Base-by-base conservation (phyloP, 805 yeast genomes). In the Ogataea kodamae region DNA sequence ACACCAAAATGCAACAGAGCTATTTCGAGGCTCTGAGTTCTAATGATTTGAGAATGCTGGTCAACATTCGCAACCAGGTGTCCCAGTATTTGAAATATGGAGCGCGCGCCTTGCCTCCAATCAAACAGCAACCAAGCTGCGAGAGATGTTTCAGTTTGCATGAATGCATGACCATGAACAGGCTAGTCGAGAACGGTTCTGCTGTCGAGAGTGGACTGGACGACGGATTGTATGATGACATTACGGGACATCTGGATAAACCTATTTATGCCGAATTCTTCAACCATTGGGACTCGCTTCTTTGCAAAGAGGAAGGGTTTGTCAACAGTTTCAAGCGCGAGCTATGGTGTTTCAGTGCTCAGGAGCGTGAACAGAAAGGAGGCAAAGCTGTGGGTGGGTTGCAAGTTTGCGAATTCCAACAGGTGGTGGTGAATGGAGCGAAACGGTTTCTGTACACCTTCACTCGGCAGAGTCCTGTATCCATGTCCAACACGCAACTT, bases 271-370 rank as follows among this genome's bases (percentile, higher is more conserved):
- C 59, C 4, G 61, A 61, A 2, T 92, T 83, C 50, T 80, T 77
- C 53, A 62, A 65, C 22, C 73, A 79, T 35, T 90, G 96, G 94
- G 85, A 85, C 49, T 61, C 61, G 10, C 57, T 87, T 5, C 62
- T 92, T 5, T 74, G 82, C 0, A 75, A 77, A 45, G 97, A 90
- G 55, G 95, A 81, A 46, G 68, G 76, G 2, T 65, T 78, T 5
- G 50, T 72, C 28, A 65, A 65, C 9, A 64, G 68, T 21, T 54
- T 71, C 27, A 74, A 73, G 30, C 71, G 72, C 29, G 84, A 85
- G 24, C 58, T 87, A n/a, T 83, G 89, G 89, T 69, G 78, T 16
- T 56, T 74, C 40, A 59, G 81, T 2, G 61, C 77, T 2, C 52
- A 55, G 1, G 76, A 76, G 16, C 66, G 94, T 34, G 95, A 87